phyloP scores from a whole-genome alignment of 768 basidiomycete species.

The Pholiota microspora region DNA sequence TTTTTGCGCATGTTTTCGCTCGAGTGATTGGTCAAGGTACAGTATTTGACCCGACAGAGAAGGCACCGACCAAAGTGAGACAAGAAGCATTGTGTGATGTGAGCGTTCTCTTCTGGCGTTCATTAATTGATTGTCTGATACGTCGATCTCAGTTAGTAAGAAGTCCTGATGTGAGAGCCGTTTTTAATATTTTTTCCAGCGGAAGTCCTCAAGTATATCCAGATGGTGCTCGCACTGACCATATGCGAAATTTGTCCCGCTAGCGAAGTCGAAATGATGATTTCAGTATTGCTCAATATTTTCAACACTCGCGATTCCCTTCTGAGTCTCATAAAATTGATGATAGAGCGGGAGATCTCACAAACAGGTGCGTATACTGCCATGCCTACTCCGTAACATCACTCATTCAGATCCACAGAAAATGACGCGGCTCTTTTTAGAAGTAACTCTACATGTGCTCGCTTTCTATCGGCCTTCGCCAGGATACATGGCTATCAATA shows the following conservation, averaged over 20 bases:
- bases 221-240: slow-evolving; percentile 80
- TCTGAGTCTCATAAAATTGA: slow-evolving; percentile 71
- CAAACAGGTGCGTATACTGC: slow-evolving; percentile 53
- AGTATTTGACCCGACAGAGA: slow-evolving; percentile 65
- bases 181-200: not conserved
- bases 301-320: slow-evolving; percentile 78
- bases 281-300: slow-evolving; percentile 80
- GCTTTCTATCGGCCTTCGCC: slow-evolving; percentile 84
- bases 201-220: not conserved
- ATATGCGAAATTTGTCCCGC: slow-evolving; percentile 86
- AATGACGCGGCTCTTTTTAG: slow-evolving; percentile 83
- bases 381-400: not conserved
- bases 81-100: slow-evolving; percentile 62
- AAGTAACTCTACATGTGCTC: slow-evolving; percentile 83
- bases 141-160: slow-evolving; percentile 55
- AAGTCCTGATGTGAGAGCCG: slow-evolving; percentile 62
- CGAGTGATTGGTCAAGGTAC: slow-evolving; percentile 79
- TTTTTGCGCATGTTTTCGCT: slow-evolving; percentile 84
- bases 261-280: slow-evolving; percentile 78
- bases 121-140: not conserved
- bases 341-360: slow-evolving; percentile 84
- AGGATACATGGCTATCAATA: slow-evolving; percentile 92
- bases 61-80: slow-evolving; percentile 41
- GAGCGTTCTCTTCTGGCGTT: slow-evolving; percentile 16
- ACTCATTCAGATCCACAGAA: slow-evolving; percentile 40